Conservation (phyloP, 2,329 filamentous ascomycete species). For the Xylaria sp. region DNA sequence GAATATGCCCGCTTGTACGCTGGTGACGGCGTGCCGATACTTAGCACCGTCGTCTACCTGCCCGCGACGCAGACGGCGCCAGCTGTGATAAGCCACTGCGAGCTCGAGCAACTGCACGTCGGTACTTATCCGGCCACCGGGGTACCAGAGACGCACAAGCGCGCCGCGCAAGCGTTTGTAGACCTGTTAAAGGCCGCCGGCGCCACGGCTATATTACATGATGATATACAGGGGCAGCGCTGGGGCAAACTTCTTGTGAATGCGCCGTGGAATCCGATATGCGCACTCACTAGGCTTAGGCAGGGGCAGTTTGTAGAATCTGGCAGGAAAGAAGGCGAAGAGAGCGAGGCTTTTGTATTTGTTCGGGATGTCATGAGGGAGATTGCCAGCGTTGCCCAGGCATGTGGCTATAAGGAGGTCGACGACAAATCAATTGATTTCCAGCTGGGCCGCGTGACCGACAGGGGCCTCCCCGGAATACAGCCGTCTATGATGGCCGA, state of each 20-base stretch:
- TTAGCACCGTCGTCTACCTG: conserved; percentile 65
- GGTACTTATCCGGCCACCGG: conserved; percentile 59
- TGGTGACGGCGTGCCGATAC: conserved; percentile 56
- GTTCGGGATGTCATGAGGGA: conserved; percentile 51
- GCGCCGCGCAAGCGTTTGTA: conserved; percentile 52
- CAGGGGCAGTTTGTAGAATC: conserved; percentile 58
- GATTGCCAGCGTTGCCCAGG: conserved; percentile 49
- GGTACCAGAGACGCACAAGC: conserved; percentile 43
- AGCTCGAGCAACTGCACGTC: conserved; percentile 60
- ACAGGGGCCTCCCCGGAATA: conserved; percentile 43
- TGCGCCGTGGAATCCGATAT: conserved; percentile 66
- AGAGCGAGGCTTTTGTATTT: conserved; percentile 42
- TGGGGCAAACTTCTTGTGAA: conserved; percentile 68
- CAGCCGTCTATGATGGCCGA: conserved; percentile 52
- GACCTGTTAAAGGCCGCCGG: conserved; percentile 57
- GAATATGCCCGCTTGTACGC: conserved; percentile 60
- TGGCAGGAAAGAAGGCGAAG: conserved; percentile 7
- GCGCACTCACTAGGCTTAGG: conserved; percentile 60
- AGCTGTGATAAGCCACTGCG: conserved; percentile 58
- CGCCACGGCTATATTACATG: conserved; percentile 56
- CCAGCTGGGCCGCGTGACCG: conserved; percentile 43
- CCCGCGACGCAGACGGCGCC: conserved; percentile 61
- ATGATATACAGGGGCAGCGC: conserved; percentile 62
- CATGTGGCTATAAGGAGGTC: conserved; percentile 48
- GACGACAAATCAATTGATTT: conserved; percentile 48